phyloP scores from a whole-genome alignment of 805 yeast genomes.

The Metschnikowia noctiluminum region DNA sequence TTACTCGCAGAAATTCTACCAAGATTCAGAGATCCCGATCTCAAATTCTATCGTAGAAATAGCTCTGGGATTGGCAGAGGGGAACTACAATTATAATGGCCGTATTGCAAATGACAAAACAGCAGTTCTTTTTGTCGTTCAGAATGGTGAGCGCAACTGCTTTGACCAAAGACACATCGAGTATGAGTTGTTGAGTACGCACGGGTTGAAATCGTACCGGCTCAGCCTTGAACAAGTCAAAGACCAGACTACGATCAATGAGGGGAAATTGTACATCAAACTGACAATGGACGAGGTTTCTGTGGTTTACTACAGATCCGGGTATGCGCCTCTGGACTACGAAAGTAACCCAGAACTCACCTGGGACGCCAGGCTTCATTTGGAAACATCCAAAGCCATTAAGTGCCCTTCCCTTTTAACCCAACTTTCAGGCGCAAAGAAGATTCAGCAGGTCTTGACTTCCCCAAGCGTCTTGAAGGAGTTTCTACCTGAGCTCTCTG shows the following conservation, averaged over 20 bases:
- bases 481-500: constrained; percentile 39
- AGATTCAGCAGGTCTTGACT: constrained; percentile 86
- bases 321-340: constrained; percentile 84
- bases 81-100: constrained; percentile 50
- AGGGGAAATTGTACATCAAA: constrained; percentile 49
- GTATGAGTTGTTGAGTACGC: constrained; percentile 54
- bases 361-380: constrained; percentile 72
- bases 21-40: constrained; percentile 53
- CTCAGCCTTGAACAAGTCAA: constrained; percentile 61
- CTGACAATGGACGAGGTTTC: constrained; percentile 69
- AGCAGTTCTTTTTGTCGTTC: constrained; percentile 72
- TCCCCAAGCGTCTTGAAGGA: constrained; percentile 44
- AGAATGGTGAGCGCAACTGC: constrained; percentile 81
- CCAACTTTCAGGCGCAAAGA: constrained; percentile 91
- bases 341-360: constrained; percentile 47
- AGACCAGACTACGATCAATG: constrained; percentile 38
- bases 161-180: constrained; percentile 90
- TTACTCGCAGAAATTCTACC: constrained; percentile 41
- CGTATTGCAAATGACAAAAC: constrained; percentile 31
- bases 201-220: constrained; percentile 61
- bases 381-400: constrained; percentile 77
- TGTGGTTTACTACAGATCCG: constrained; percentile 87
- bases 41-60: constrained; percentile 62
- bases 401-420: constrained; percentile 89
- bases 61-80: constrained; percentile 68